These are phyloP conservation scores for Hymenoscyphus repandus DNA, from an alignment of 2,329 filamentous ascomycete species.

Conservation along the genomic window DNA sequence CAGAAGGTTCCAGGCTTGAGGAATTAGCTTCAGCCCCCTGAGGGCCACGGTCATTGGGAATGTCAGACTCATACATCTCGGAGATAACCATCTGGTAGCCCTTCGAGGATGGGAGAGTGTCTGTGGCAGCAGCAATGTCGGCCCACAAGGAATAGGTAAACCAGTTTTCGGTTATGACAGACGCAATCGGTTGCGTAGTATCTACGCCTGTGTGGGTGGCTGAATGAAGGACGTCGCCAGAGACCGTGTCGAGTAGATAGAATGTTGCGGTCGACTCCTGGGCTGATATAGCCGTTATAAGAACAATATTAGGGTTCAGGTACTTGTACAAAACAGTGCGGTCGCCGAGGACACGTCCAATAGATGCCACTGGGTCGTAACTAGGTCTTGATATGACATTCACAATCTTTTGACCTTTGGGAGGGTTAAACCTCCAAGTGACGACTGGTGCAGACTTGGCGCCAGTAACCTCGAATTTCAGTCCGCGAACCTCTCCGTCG, in stretches of 20 bases:
- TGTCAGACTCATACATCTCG: conserved; percentile 83
- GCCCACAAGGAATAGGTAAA: conserved; percentile 78
- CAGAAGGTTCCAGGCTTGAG: conserved; percentile 68
- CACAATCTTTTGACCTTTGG: conserved; percentile 61
- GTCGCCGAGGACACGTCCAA: conserved; percentile 88
- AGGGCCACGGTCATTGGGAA: conserved; percentile 78
- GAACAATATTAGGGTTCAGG: conserved; percentile 77
- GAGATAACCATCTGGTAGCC: conserved; percentile 82
- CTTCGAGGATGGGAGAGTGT: conserved; percentile 57
- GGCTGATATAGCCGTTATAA: conserved; percentile 66
- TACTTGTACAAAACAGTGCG: conserved; percentile 97
- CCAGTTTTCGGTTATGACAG: conserved; percentile 90
- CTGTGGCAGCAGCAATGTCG: conserved; percentile 52
- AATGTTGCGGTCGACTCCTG: conserved; percentile 57
- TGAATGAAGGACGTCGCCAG: conserved; percentile 72
- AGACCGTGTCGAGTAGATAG: conserved; percentile 80
- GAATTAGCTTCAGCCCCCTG: conserved; percentile 66
- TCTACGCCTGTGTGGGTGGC: conserved; percentile 70
- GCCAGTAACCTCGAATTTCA: conserved; percentile 45
- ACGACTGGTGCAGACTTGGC: conserved; percentile 38
- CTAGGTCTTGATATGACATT: conserved; percentile 61
- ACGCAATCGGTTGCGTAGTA: conserved; percentile 64
- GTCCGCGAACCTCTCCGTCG: conserved; percentile 47
- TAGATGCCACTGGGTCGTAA: conserved; percentile 87
- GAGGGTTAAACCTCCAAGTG: conserved; percentile 70